Evolutionary conservation across 768 basidiomycete genomes (phyloP).

Genomic region (Suillus hirtellus): DNA sequence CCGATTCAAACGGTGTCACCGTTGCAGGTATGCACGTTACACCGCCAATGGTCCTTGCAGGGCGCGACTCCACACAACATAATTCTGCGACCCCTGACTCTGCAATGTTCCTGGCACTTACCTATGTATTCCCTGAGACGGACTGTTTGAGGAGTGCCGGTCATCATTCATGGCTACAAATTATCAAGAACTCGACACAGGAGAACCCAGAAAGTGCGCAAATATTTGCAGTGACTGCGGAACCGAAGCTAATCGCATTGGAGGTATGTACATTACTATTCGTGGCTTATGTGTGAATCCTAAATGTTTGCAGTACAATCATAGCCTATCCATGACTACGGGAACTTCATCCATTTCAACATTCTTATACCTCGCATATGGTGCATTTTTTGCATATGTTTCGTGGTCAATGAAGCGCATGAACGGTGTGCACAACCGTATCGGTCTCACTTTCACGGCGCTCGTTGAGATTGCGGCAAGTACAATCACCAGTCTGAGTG

Average conservation of each 20-base stretch:
- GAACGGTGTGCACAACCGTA: slow-evolving; percentile 84
- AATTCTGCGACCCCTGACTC: slow-evolving; percentile 54
- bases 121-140: slow-evolving; percentile 79
- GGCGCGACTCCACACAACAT: slow-evolving; percentile 57
- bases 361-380: slow-evolving; percentile 76
- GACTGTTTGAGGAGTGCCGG: slow-evolving; percentile 65
- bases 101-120: slow-evolving; percentile 73
- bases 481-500: slow-evolving; percentile 91
- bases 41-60: slow-evolving; percentile 76
- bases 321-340: slow-evolving; percentile 44
- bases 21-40: slow-evolving; percentile 66
- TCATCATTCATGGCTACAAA: slow-evolving; percentile 64
- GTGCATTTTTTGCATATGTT: slow-evolving; percentile 74
- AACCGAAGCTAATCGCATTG: slow-evolving; percentile 45
- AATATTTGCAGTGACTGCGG: slow-evolving; percentile 41
- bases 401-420: slow-evolving; percentile 73
- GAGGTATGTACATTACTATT: slow-evolving; percentile 37
- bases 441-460: slow-evolving; percentile 92
- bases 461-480: slow-evolving; percentile 89
- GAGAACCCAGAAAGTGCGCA: slow-evolving; percentile 32
- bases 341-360: slow-evolving; percentile 63
- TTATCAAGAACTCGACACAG: slow-evolving; percentile 45
- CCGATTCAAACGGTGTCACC: slow-evolving; percentile 50
- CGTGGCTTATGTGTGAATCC: slow-evolving; percentile 9
- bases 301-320: slow-evolving; percentile 48